These are phyloP conservation scores for Aspergillus amoenus DNA, from an alignment of 2,329 filamentous ascomycete species.

Conservation along the genomic window DNA sequence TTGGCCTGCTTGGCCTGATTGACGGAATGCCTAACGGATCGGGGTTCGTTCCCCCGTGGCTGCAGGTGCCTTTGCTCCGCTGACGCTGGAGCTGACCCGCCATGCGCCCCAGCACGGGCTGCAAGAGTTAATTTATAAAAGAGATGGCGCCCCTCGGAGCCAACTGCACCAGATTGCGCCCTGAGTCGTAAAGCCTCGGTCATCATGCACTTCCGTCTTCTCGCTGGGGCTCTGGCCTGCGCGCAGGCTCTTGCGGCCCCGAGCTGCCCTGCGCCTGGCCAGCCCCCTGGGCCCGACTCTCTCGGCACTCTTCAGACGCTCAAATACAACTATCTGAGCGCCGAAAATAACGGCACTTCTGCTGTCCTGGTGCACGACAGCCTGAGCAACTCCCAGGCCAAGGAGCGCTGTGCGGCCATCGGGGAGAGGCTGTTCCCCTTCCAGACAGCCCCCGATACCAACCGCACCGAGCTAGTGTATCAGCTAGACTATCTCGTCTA, in stretches of 20 bases:
- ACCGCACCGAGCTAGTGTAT: conserved; percentile 22
- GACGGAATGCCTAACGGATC: too few relatives aligned
- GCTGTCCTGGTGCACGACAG: conserved; percentile 20
- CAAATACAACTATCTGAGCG: conserved; percentile 26
- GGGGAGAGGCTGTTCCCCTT: conserved; percentile 23
- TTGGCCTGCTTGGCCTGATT: background rate
- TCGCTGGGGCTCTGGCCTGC: conserved; percentile 15
- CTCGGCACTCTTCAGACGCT: conserved; percentile 22
- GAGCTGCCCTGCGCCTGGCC: conserved; percentile 3
- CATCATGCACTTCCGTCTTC: conserved; percentile 13
- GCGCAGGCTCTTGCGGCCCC: conserved; percentile 14
- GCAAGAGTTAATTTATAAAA: background rate
- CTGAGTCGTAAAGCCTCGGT: background rate
- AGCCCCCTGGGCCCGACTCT: conserved; percentile 9
- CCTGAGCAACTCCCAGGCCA: conserved; percentile 14
- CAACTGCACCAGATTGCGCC: background rate
- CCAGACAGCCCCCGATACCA: conserved; percentile 4
- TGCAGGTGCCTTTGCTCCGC: too few relatives aligned
- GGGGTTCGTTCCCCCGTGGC: too few relatives aligned
- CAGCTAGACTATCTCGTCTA: conserved; percentile 26
- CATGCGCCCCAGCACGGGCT: background rate
- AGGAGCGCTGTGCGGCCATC: conserved; percentile 20
- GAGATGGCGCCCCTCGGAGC: background rate
- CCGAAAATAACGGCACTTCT: conserved; percentile 26
- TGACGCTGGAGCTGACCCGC: background rate